phyloP scores from a whole-genome alignment of 257 asterid species.

The Gentiana macrophylla region DNA sequence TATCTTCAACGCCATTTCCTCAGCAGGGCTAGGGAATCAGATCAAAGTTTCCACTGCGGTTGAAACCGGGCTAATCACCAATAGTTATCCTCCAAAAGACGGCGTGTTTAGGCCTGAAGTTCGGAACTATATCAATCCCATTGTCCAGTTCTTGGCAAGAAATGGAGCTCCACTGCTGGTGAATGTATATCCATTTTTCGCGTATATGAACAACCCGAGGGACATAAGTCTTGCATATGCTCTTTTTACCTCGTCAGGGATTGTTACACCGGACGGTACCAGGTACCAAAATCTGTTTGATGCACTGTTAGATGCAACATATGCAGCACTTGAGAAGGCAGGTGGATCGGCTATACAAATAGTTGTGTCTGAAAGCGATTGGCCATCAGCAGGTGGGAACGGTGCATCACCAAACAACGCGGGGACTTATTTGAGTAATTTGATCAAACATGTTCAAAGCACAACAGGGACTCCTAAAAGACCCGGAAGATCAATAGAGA shows the following conservation, averaged over 20 bases:
- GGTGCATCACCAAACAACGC: conserved; percentile 17
- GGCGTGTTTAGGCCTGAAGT: conserved; percentile 12
- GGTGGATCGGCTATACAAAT: conserved; percentile 20
- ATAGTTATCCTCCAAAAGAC: conserved; percentile 13
- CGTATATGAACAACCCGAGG: conserved; percentile 2
- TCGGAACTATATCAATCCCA: conserved; percentile 14
- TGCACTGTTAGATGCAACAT: conserved; percentile 25
- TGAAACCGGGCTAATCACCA: conserved; percentile 18
- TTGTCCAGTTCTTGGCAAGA: conserved; percentile 15
- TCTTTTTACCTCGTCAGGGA: conserved; percentile 15
- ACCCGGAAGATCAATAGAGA: conserved; percentile 19
- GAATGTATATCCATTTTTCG: conserved; percentile 19
- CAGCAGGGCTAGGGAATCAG: conserved; percentile 16
- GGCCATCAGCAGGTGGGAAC: conserved; percentile 29
- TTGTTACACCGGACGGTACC: conserved; percentile 13
- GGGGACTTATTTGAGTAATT: conserved; percentile 16
- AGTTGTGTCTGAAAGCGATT: conserved; percentile 35
- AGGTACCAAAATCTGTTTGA: conserved; percentile 21
- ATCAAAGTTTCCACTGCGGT: conserved; percentile 27
- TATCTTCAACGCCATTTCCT: conserved; percentile 15
- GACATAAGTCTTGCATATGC: conserved; percentile 18
- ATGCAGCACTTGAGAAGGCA: conserved; percentile 19
- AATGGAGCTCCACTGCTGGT: conserved; percentile 15
- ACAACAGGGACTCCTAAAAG: conserved; percentile 19
- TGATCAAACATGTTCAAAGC: conserved; percentile 14